phyloP scores from a whole-genome alignment of 345 rosid species.

The Rubroshorea leprosula region DNA sequence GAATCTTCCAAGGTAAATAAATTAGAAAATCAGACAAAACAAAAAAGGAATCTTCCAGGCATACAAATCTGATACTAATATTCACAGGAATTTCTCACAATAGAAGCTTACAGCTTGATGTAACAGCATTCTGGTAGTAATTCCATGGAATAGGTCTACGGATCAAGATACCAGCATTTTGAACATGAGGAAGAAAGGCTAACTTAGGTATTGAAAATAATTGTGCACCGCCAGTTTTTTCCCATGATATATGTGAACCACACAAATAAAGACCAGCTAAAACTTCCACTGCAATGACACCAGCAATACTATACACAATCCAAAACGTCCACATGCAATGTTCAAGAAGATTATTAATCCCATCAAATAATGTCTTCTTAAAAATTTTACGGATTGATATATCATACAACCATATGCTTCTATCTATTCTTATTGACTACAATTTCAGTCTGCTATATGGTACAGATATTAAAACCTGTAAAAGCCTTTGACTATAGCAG shows the following conservation, averaged over 20 bases:
- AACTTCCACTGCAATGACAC: conserved; percentile 59
- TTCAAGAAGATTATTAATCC: too few species aligned
- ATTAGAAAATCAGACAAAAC: not conserved
- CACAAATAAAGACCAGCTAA: conserved; percentile 63
- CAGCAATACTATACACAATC: conserved; percentile 42
- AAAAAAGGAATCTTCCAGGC: not conserved
- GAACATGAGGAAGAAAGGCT: conserved; percentile 50
- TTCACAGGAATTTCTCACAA: not conserved
- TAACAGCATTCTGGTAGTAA: conserved; percentile 78
- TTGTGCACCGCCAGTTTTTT: conserved; percentile 63
- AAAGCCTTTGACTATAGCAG: not conserved
- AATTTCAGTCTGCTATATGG: not conserved
- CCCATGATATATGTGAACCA: conserved; percentile 65
- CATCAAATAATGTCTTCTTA: too few species aligned
- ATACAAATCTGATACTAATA: conserved; percentile 1
- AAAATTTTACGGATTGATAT: not conserved
- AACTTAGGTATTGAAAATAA: conserved; percentile 34
- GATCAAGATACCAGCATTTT: conserved; percentile 39
- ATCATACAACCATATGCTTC: not conserved
- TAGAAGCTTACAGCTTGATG: conserved; percentile 60
- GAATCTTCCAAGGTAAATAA: conserved; percentile 32
- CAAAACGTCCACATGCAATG: conserved; percentile 5
- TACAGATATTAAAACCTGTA: not conserved
- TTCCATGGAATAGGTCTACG: conserved; percentile 58
- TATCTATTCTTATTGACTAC: not conserved